Base-by-base conservation (phyloP, 805 yeast genomes). In the Lipomyces starkeyi region DNA sequence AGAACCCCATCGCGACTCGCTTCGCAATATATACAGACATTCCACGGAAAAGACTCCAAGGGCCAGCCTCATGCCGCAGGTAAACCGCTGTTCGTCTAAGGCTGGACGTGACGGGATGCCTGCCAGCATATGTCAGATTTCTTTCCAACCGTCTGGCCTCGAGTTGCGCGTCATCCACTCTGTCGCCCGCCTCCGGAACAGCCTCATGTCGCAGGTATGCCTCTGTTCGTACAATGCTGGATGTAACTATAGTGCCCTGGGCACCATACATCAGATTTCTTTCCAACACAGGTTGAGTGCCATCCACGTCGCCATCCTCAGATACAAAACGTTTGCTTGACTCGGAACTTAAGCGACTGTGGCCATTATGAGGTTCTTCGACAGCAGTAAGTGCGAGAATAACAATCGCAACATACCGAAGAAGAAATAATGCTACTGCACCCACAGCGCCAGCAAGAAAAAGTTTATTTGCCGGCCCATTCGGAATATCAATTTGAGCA, bases 31-130 rank as follows among this genome's bases (percentile, higher is more conserved):
- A 25, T 20, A 17, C 29, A 34, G 61, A 58, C 58, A 58, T 58
- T 1, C 61, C 61, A 22, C 61, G 61, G 61, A 58, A 58, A n/a
- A 25, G 58, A 20, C 58, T 32, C 62, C 32, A 37, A 8, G 52
- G 52, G 22, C 61, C 61, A 49, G 52, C 52, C 32, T 58, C 58
- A 13, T 32, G 52, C 17, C 61, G 61, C 25, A 58, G 61, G 6
- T 37, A 58, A 22, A 32, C 34, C 29, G 32, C 25, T 20, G 61
- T 58, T 58, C 61, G 58, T 20, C 61, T 58, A 58, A 58, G 20
- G 32, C 58, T 58, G 22, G 61, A 35, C 22, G 61, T 58, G 59
- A 58, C 62, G 56, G 29, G 2, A 52, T 22, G 25, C 56, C 5
- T 52, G 56, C 56, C 56, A 27, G 29, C 13, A 22, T 49, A 49